These are phyloP conservation scores for Gypsophila paniculata DNA, from an alignment of 179 eudicot species.

Conservation along the genomic window DNA sequence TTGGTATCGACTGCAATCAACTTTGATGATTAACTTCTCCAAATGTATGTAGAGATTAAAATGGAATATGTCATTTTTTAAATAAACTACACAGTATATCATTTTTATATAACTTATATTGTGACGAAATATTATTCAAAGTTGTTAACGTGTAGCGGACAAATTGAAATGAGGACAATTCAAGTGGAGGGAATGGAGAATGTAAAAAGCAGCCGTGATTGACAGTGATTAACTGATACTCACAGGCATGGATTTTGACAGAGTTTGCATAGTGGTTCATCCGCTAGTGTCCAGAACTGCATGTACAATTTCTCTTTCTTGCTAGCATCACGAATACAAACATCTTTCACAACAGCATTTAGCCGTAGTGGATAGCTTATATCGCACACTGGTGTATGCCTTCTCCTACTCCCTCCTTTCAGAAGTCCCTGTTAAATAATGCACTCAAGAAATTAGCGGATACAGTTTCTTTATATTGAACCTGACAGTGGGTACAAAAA, in stretches of 20 bases:
- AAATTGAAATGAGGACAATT: background rate
- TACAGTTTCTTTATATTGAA: background rate
- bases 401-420: slow-evolving; percentile 73
- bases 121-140: background rate
- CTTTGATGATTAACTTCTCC: background rate
- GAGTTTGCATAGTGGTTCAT: slow-evolving; percentile 90
- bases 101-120: too few relatives aligned
- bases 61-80: background rate
- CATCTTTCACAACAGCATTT: slow-evolving; percentile 66
- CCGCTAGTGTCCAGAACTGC: slow-evolving; percentile 67
- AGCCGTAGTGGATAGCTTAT: slow-evolving; percentile 56
- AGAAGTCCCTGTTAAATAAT: slow-evolving; percentile 59
- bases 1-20: background rate
- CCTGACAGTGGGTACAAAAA: background rate
- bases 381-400: slow-evolving; percentile 70
- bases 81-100: background rate
- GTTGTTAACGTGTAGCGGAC: background rate
- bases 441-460: background rate
- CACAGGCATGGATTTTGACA: slow-evolving; percentile 85
- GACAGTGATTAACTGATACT: slow-evolving; percentile 33
- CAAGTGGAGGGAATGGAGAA: background rate
- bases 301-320: slow-evolving; percentile 48
- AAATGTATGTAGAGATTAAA: background rate
- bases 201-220: background rate
- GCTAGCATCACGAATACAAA: slow-evolving; percentile 41